Evolutionary conservation across 2,329 filamentous ascomycete species (phyloP), one percentile per base, ranked within the genome.

Genomic region (Exophiala sp.): DNA sequence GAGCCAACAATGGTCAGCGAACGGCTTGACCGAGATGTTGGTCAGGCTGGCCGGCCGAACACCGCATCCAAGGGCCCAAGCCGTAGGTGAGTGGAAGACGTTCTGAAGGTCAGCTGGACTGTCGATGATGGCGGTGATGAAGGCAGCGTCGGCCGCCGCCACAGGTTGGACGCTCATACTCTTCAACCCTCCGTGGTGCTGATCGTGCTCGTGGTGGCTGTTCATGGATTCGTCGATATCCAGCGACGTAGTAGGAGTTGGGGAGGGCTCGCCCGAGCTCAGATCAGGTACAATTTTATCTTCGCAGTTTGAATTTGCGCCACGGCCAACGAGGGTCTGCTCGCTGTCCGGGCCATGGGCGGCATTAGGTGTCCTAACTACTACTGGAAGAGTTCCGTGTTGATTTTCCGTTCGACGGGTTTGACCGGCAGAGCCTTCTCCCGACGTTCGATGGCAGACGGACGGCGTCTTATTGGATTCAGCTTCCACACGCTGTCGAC

Each of bases 401-500:
- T 36, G 14, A 36, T 10, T 36, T 36, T 36, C 14, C 14, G 34
- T 36, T 36, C 34, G 34, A 36, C 4, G 34, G 9, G 3, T 36
- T 36, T 10, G 14, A 36, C 3, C 3, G 10, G 10, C 34, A 36
- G 34, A 36, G 34, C 14, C 34, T 36, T 36, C 34, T 10, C 3
- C 34, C 34, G 3, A 36, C 10, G 10, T 36, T 36, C 34, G 34
- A 36, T 36, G 14, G 14, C 3, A 36, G 34, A 4, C 3, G 11
- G 34, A 36, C 14, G 16, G 38, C n/a, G 38, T 41, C 16, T 41
- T 41, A 10, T 41, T 41, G 10, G 38, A 16, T 14, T 5, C 16
- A 14, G 4, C 38, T 14, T 60, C 49, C 64, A 60, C 29, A 41
- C 38, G 38, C n/a, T 16, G 9, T 41, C 38, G 38, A 41, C n/a